Percentiles rank a stretch among this genome's conserved stretches.
Evolutionary conservation across 2,329 filamentous ascomycete genomes (phyloP).

Genomic region (Neopestalotiopsis sp.): DNA sequence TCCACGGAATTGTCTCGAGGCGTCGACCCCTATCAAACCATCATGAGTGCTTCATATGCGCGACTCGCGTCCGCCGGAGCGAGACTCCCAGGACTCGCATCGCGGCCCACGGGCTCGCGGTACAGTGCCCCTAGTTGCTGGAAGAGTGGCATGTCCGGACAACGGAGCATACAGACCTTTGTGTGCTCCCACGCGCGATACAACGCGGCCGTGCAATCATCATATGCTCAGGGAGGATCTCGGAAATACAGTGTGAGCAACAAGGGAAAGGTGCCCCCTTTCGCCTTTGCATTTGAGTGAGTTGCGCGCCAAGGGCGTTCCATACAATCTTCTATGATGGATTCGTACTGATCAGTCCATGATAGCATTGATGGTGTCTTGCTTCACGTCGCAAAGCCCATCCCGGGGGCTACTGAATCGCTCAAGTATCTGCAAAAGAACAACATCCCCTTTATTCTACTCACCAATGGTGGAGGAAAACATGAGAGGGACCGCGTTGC

Average conservation of each 20-base stretch:
- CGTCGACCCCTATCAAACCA: not conserved
- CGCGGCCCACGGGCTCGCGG: not conserved
- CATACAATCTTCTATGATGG: too few relatives aligned
- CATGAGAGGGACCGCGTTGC: constrained; percentile 75
- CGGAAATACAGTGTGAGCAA: constrained; percentile 14
- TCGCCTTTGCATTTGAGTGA: constrained; percentile 47
- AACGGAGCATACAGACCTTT: not conserved
- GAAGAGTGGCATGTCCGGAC: not conserved
- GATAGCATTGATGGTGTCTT: constrained; percentile 89
- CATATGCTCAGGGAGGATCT: not conserved
- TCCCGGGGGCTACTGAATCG: constrained; percentile 78
- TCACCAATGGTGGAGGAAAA: constrained; percentile 95
- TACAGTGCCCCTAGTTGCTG: not conserved
- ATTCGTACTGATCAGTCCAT: not conserved
- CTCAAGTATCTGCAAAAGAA: constrained; percentile 75
- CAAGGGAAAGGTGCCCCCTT: constrained; percentile 32
- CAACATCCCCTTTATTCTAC: constrained; percentile 86
- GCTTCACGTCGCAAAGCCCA: constrained; percentile 77
- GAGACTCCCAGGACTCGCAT: not conserved
- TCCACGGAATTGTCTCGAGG: not conserved
- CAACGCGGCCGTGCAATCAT: not conserved
- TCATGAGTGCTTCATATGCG: not conserved
- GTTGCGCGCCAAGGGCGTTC: constrained; percentile 17
- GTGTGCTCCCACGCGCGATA: not conserved
- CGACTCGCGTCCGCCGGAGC: not conserved